Evolutionary conservation across 179 eudicot species (phyloP).

Genomic region (Kewa caespitosa): DNA sequence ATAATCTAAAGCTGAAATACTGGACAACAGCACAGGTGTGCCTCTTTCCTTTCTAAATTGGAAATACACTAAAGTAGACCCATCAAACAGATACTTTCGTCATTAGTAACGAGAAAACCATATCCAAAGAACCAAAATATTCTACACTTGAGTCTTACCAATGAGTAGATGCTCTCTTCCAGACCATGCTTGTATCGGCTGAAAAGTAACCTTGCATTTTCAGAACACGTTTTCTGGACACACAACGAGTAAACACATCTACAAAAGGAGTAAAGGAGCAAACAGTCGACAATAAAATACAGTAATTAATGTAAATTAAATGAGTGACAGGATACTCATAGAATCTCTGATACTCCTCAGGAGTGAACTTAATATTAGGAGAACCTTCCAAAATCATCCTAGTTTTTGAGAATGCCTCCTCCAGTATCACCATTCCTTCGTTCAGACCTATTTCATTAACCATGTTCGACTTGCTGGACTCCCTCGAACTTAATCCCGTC

Average conservation of each 20-base stretch:
- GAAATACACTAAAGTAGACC: too few species aligned
- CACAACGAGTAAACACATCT: constrained; percentile 41
- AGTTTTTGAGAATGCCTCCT: constrained; percentile 36
- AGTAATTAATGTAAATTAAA: neutral
- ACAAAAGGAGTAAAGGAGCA: constrained; percentile 19
- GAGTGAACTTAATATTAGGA: constrained; percentile 29
- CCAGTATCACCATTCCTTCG: constrained; percentile 34
- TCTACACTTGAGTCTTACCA: constrained; percentile 25
- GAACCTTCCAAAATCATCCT: constrained; percentile 38
- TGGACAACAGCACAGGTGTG: too few species aligned
- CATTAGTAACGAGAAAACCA: neutral
- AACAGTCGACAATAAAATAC: neutral
- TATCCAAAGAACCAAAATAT: neutral
- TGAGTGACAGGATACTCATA: constrained; percentile 31
- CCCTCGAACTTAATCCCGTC: constrained; percentile 10
- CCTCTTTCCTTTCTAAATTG: too few species aligned
- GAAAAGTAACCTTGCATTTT: constrained; percentile 31
- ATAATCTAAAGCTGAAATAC: too few species aligned
- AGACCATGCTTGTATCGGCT: constrained; percentile 29
- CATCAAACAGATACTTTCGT: too few species aligned
- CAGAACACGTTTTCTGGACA: constrained; percentile 31
- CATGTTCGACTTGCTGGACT: constrained; percentile 17
- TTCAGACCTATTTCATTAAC: constrained; percentile 9
- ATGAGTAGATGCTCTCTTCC: constrained; percentile 33
- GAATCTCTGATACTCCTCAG: constrained; percentile 38